Percentiles rank a stretch among this genome's conserved stretches.
Evolutionary conservation across 1,284 basidiomycete species (phyloP).

Genomic region (Microbotryum scabiosae): DNA sequence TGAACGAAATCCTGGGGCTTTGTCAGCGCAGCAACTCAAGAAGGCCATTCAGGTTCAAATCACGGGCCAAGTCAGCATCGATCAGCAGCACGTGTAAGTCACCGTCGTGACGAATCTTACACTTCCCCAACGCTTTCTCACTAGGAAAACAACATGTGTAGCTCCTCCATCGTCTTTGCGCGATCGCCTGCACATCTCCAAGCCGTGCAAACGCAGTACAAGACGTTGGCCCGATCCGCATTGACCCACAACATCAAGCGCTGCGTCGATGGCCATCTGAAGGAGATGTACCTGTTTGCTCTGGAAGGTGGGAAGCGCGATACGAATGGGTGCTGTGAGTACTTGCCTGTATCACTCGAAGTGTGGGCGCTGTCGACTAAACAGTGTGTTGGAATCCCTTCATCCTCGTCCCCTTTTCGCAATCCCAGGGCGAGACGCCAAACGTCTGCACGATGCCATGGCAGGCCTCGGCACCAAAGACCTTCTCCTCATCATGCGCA

Average conservation of each 20-base stretch:
- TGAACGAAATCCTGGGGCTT: neutral
- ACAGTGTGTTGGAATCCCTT: neutral
- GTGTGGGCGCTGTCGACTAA: neutral
- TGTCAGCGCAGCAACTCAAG: conserved; percentile 7
- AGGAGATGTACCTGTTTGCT: conserved; percentile 36
- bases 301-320: conserved; percentile 37
- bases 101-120: too few relatives aligned
- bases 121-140: too few relatives aligned
- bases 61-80: neutral
- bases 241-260: conserved; percentile 35
- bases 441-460: conserved; percentile 37
- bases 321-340: conserved; percentile 26
- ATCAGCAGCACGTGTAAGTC: too few relatives aligned
- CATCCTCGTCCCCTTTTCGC: neutral
- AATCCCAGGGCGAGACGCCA: conserved; percentile 34
- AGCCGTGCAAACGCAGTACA: conserved; percentile 36
- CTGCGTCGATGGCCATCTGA: conserved; percentile 37
- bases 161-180: conserved; percentile 37
- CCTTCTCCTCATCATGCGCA: conserved; percentile 13
- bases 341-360: neutral
- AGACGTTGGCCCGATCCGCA: conserved; percentile 1
- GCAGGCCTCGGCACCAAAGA: conserved; percentile 37
- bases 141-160: conserved; percentile 1
- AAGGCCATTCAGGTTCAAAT: conserved; percentile 10
- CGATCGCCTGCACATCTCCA: conserved; percentile 36